These are phyloP conservation scores for Annulohypoxylon truncatum DNA, from an alignment of 2,329 filamentous ascomycete species.

Conservation along the genomic window DNA sequence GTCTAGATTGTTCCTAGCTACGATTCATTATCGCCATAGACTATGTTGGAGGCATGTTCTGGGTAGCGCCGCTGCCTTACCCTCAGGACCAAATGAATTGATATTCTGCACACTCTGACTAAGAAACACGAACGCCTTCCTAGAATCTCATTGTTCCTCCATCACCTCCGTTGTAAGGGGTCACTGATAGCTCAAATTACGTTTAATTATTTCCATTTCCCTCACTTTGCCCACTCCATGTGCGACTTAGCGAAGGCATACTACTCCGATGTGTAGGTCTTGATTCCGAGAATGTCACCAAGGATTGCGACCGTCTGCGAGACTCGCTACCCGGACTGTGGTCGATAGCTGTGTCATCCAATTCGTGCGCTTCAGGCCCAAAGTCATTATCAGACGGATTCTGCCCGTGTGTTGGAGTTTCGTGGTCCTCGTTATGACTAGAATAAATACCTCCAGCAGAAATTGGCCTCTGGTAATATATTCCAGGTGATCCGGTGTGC, in stretches of 20 bases:
- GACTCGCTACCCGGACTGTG: not conserved
- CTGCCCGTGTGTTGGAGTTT: not conserved
- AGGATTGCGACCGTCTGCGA: not conserved
- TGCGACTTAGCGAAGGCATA: conserved; percentile 30
- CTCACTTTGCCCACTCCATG: conserved; percentile 2
- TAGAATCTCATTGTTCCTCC: not conserved
- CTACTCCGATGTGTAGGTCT: conserved; percentile 24
- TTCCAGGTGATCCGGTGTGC: not conserved
- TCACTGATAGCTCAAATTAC: conserved; percentile 20
- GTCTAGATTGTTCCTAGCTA: conserved; percentile 49
- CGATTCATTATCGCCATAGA: conserved; percentile 9
- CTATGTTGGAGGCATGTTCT: not conserved
- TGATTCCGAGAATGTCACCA: not conserved
- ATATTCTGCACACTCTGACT: conserved; percentile 19
- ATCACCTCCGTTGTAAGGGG: not conserved
- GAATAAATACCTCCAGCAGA: not conserved
- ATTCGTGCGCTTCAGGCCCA: not conserved
- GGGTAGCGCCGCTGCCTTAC: conserved; percentile 4
- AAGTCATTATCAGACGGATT: not conserved
- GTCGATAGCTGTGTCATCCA: not conserved
- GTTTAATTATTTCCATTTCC: conserved; percentile 11
- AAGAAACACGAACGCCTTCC: conserved; percentile 14
- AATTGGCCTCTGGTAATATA: not conserved
- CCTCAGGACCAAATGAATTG: conserved; percentile 15
- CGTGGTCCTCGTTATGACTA: not conserved